These are phyloP conservation scores for Linaria vulgaris DNA, from an alignment of 257 asterid species.

Conservation along the genomic window DNA sequence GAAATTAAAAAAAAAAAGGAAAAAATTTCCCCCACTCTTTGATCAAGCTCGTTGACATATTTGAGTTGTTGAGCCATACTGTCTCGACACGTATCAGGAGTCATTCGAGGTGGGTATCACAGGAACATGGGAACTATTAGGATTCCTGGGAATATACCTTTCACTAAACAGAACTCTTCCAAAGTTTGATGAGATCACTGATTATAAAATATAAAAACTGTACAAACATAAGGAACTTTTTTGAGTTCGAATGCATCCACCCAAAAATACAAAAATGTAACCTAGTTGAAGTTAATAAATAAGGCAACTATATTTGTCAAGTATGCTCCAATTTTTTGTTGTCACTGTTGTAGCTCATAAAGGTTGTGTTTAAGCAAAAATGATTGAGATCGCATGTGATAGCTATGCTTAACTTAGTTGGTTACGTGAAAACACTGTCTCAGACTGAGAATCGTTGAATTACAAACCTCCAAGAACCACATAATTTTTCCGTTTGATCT, in stretches of 20 bases:
- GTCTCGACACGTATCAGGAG: constrained; percentile 16
- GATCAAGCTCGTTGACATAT: constrained; percentile 12
- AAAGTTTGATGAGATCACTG: constrained; percentile 29
- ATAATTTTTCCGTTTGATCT: no score
- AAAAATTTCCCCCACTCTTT: no score
- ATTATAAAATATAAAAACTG: no score
- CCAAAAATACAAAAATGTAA: not conserved
- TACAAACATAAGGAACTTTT: constrained; percentile 24
- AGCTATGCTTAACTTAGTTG: no score
- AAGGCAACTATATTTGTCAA: no score
- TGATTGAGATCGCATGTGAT: not conserved
- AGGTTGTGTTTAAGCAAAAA: not conserved
- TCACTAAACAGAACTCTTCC: constrained; percentile 4
- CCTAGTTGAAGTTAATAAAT: not conserved
- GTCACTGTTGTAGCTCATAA: no score
- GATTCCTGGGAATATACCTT: constrained; percentile 35
- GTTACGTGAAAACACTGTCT: no score
- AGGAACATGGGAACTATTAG: constrained; percentile 26
- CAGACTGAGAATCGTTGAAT: no score
- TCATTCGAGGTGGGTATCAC: constrained; percentile 16
- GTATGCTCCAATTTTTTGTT: no score
- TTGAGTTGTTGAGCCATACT: constrained; percentile 26
- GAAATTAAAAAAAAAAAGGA: no score
- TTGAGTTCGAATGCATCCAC: constrained; percentile 19
- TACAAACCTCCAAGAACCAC: no score